A percentile compares a stretch with the other conserved stretches of the same genome.
phyloP scores from a whole-genome alignment of 768 basidiomycete species.

The Leccinellum luteum region DNA sequence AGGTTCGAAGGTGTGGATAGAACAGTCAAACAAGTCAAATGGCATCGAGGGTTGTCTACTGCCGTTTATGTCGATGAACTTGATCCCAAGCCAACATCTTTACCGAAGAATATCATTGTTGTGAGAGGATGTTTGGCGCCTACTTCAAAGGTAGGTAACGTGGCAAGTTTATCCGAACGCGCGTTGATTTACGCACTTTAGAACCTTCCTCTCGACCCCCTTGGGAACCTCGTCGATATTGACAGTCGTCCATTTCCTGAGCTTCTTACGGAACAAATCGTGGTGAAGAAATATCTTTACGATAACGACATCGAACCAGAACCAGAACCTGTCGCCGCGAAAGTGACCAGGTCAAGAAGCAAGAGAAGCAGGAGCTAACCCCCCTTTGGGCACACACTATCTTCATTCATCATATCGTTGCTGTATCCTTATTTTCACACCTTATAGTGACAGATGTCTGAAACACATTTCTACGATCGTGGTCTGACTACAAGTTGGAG shows the following conservation, averaged over 20 bases:
- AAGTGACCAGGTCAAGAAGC: constrained; percentile 56
- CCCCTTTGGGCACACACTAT: constrained; percentile 6
- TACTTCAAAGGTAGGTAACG: constrained; percentile 58
- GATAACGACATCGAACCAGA: constrained; percentile 61
- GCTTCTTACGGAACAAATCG: constrained; percentile 60
- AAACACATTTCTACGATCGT: neutral
- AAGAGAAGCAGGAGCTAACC: constrained; percentile 46
- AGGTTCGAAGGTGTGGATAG: constrained; percentile 35
- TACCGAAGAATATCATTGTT: constrained; percentile 39
- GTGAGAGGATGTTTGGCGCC: constrained; percentile 68
- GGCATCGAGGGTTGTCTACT: constrained; percentile 68
- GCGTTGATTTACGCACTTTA: constrained; percentile 27
- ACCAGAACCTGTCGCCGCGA: constrained; percentile 31
- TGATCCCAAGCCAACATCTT: constrained; percentile 46
- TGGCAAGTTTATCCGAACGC: neutral
- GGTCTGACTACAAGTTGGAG: neutral
- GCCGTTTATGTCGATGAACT: constrained; percentile 63
- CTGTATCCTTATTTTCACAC: constrained; percentile 34
- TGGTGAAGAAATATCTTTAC: constrained; percentile 78
- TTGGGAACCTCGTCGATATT: constrained; percentile 67
- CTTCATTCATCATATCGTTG: constrained; percentile 22
- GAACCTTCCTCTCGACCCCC: constrained; percentile 61
- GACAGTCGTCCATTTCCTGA: constrained; percentile 51
- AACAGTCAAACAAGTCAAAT: constrained; percentile 56
- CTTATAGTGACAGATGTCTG: constrained; percentile 1